Base-by-base conservation (phyloP, 179 eudicot genomes). In the Spinacia oleracea region DNA sequence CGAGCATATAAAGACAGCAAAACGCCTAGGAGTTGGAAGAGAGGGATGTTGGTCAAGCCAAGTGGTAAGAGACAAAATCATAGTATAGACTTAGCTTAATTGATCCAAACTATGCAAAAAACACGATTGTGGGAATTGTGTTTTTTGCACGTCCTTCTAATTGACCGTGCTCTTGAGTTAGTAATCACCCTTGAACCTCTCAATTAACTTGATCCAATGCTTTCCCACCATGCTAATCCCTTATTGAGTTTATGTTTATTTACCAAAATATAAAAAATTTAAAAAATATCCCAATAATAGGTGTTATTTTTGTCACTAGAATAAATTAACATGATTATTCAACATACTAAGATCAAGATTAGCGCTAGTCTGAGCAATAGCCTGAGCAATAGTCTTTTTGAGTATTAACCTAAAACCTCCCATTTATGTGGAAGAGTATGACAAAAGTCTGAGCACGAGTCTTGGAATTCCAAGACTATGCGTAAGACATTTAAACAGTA, bases 1-100 rank as follows among this genome's bases (percentile, higher is more conserved):
- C 78, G 71, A 82, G 75, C 53, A 78, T 65, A 81, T 50, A 64
- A 81, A 72, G 81, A 42, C 84, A 81, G 58, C 31, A 81, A 15
- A 55, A 77, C 9, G 21, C 81, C 74, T 73, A 18, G 81, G 81
- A 65, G 62, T 72, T 81, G 77, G 67, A 55, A 73, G 77, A 65
- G 42, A 46, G 73, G 35, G 34, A 65, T 42, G 32, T 15, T 56
- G 70, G 64, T 67, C 20, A 20, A 56, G 78, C 75, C 84, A 78
- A 73, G 65, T 78, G 75, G 27, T 73, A 58, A 1, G 46, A 18
- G 81, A 77, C 81, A 82, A 82, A 81, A 60, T 60, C 50, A 58
- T 60, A 3, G 58, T 58, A 77, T 18, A 48, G 40, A 38, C 14
- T 14, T 31, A 31, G 31, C n/a, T n/a, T n/a, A n/a, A n/a, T n/a